Base-by-base conservation (phyloP, 1,284 basidiomycete genomes). In the Puccinia hordei region DNA sequence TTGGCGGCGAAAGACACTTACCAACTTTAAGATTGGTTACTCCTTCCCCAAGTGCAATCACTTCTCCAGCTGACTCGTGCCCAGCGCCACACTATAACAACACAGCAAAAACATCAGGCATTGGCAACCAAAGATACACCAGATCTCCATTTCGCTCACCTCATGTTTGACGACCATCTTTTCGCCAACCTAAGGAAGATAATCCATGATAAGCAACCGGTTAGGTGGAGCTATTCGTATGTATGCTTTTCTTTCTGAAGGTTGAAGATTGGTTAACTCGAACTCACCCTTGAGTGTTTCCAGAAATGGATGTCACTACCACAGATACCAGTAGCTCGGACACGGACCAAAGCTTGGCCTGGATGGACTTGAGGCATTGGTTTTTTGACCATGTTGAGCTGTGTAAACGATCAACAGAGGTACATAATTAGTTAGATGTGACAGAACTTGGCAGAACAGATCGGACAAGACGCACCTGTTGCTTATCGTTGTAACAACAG, bases 361-460 rank as follows among this genome's bases (percentile, higher is more conserved):
- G 83, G 83, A 33, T 83, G 83, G 46, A 83, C 83, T 51, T 82
- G 81, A 3, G 81, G 68, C 5, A 82, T 82, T 8, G 80, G 51
- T 24, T 82, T 82, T 35, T 82, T 82, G 80, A 84, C 80, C 19
- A 85, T 82, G 74, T 84, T 83, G 53, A 85, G 82, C 82, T 85
- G 81, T n/a, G n/a, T n/a, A n/a, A n/a, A n/a, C n/a, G n/a, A n/a
- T n/a, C n/a, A n/a, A n/a, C n/a, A n/a, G n/a, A n/a, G n/a, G n/a
- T n/a, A n/a, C n/a, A n/a, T n/a, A n/a, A n/a, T n/a, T n/a, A n/a
- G n/a, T n/a, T n/a, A n/a, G n/a, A n/a, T n/a, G n/a, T 83, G 82
- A 5, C 83, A 73, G 0, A 86, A 87, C 19, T 86, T 86, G 0
- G 82, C 84, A 9, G 81, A 80, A 81, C 86, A 85, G 79, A 87